These are phyloP conservation scores for Lentinula detonsa DNA, from an alignment of 768 basidiomycete genomes.

Conservation along the genomic window DNA sequence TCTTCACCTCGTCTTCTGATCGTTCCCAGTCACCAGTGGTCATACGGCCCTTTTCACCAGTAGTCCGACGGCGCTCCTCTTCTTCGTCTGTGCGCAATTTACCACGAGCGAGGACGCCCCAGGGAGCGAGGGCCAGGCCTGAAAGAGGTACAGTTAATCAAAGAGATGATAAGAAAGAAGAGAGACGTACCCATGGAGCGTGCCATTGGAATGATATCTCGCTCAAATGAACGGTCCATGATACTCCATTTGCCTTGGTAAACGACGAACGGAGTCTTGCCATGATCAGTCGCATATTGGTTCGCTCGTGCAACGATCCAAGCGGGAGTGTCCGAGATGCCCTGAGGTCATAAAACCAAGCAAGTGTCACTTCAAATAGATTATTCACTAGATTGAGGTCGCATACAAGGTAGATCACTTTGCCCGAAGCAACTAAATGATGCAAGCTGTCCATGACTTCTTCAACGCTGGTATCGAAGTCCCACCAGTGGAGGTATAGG, in stretches of 20 bases:
- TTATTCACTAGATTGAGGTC: background rate
- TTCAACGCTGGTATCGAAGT: conserved; percentile 10
- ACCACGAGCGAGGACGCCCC: conserved; percentile 25
- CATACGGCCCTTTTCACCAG: conserved; percentile 25
- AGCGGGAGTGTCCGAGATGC: conserved; percentile 27
- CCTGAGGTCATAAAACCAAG: conserved; percentile 22
- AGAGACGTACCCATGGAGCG: conserved; percentile 20
- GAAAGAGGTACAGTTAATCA: conserved; percentile 12
- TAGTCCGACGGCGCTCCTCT: conserved; percentile 19
- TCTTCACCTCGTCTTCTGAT: conserved; percentile 20
- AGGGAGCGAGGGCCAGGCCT: conserved; percentile 30
- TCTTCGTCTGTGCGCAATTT: conserved; percentile 25
- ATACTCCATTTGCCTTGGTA: conserved; percentile 37
- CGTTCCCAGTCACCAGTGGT: conserved; percentile 4
- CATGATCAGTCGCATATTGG: conserved; percentile 35
- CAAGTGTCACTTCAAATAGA: background rate
- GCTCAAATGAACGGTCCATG: conserved; percentile 34
- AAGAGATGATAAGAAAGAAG: background rate
- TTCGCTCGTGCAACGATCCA: conserved; percentile 35
- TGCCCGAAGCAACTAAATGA: conserved; percentile 36
- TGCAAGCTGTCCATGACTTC: conserved; percentile 31
- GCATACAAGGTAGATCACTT: conserved; percentile 30
- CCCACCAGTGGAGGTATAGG: conserved; percentile 19
- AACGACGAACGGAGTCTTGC: conserved; percentile 37
- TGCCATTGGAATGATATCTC: conserved; percentile 38